These are phyloP conservation scores for Cydonia oblonga DNA, from an alignment of 331 rosid species.

Conservation along the genomic window DNA sequence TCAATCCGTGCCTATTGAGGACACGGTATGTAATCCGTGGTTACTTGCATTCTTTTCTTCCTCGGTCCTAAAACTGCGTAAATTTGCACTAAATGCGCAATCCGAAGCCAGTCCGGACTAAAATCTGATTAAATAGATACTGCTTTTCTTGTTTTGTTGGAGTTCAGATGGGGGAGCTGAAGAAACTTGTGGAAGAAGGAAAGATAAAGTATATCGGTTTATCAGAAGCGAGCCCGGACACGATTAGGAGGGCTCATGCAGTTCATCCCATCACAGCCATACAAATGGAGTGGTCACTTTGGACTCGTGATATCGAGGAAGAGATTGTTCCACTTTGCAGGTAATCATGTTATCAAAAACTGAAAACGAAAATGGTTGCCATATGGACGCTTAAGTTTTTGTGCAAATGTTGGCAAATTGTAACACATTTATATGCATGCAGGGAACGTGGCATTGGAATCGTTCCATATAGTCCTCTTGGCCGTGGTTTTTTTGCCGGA, in stretches of 20 bases:
- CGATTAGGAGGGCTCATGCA: conserved; percentile 63
- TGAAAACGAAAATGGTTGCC: too few species aligned
- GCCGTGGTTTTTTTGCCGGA: conserved; percentile 64
- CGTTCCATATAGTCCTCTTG: conserved; percentile 67
- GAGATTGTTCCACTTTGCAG: conserved; percentile 59
- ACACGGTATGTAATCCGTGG: conserved; percentile 34
- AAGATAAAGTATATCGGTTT: conserved; percentile 50
- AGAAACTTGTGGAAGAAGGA: conserved; percentile 55
- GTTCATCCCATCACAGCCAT: conserved; percentile 69
- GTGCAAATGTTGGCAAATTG: not conserved
- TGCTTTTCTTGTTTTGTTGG: not conserved
- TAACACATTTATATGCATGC: not conserved
- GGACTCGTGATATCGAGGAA: conserved; percentile 64
- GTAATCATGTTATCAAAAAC: conserved; percentile 4
- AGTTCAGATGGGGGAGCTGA: conserved; percentile 52
- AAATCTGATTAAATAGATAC: not conserved
- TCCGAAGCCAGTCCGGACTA: not conserved
- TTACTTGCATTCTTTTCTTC: not conserved
- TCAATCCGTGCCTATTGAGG: conserved; percentile 60
- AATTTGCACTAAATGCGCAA: too few species aligned
- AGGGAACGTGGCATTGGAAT: conserved; percentile 65
- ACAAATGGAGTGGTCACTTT: conserved; percentile 71
- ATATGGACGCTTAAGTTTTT: too few species aligned
- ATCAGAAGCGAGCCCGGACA: conserved; percentile 56
- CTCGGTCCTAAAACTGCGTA: not conserved